Evolutionary conservation across 495 filamentous ascomycete species (phyloP).

Genomic region (Xylaria intraflava): DNA sequence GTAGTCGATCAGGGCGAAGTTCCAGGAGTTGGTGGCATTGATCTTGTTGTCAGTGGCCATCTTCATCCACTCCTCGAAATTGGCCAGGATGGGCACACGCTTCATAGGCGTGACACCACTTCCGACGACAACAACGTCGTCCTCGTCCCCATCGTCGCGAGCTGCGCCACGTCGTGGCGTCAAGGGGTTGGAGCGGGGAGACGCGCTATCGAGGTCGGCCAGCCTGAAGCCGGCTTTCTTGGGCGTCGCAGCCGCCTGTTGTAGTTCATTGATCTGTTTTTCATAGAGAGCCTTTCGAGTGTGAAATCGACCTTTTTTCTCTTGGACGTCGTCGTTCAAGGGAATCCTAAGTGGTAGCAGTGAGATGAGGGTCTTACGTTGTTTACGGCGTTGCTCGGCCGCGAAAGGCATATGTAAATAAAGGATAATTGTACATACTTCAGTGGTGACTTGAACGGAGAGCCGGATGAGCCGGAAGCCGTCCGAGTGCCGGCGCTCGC

Average conservation of each 20-base stretch:
- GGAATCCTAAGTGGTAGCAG: slow-evolving; percentile 53
- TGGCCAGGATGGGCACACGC: slow-evolving; percentile 88
- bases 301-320: slow-evolving; percentile 84
- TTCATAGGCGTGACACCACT: slow-evolving; percentile 89
- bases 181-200: slow-evolving; percentile 53
- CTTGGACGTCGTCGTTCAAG: slow-evolving; percentile 88
- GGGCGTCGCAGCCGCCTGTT: slow-evolving; percentile 77
- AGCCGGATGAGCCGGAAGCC: slow-evolving; percentile 48
- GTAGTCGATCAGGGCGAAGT: slow-evolving; percentile 98
- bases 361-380: not conserved
- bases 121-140: slow-evolving; percentile 55
- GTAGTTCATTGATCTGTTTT: slow-evolving; percentile 84
- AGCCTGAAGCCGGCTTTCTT: slow-evolving; percentile 58
- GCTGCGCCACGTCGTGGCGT: slow-evolving; percentile 39
- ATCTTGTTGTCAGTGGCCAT: slow-evolving; percentile 99
- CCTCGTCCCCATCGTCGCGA: slow-evolving; percentile 43
- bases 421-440: slow-evolving; percentile 47
- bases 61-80: slow-evolving; percentile 99
- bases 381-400: slow-evolving; percentile 14
- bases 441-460: slow-evolving; percentile 60
- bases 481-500: slow-evolving; percentile 41
- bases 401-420: slow-evolving; percentile 6
- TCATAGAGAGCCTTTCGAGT: slow-evolving; percentile 83
- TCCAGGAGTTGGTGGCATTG: slow-evolving; percentile 98
- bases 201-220: slow-evolving; percentile 53